Conservation (phyloP, 1,284 basidiomycete species). For the Ceratobasidium sp. region DNA sequence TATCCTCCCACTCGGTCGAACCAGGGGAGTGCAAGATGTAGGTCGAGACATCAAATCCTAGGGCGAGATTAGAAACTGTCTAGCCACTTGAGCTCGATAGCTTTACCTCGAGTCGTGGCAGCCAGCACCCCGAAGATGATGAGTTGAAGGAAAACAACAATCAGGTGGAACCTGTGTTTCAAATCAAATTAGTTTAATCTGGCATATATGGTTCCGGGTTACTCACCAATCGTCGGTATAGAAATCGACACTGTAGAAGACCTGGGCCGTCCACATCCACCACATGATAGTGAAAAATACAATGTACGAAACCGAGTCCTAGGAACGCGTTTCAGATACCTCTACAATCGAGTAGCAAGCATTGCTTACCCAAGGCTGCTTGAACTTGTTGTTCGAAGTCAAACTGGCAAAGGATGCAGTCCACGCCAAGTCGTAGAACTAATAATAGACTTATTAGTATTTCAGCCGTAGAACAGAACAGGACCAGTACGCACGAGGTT, state of each 20-base stretch:
- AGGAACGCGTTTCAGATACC: neutral
- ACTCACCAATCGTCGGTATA: constrained; percentile 41
- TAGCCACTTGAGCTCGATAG: no score
- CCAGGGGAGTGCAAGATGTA: constrained; percentile 39
- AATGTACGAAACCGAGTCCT: constrained; percentile 44
- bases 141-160: constrained; percentile 29
- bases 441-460: neutral
- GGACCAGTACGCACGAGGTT: constrained; percentile 24
- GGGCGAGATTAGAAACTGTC: neutral
- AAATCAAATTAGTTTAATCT: neutral
- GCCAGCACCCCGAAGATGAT: constrained; percentile 38
- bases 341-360: neutral
- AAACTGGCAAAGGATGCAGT: constrained; percentile 36
- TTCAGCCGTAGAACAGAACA: neutral
- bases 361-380: constrained; percentile 30
- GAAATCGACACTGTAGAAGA: constrained; percentile 42
- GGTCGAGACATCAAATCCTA: constrained; percentile 39
- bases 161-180: constrained; percentile 26
- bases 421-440: constrained; percentile 43
- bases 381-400: constrained; percentile 45
- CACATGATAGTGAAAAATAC: constrained; percentile 33
- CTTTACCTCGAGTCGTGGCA: constrained; percentile 39
- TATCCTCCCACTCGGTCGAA: constrained; percentile 13
- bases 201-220: neutral
- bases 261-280: constrained; percentile 41